Percentiles rank a stretch among this genome's conserved stretches.
Evolutionary conservation across 495 filamentous ascomycete species (phyloP).

Genomic region (Trichodelitschia bisporula): DNA sequence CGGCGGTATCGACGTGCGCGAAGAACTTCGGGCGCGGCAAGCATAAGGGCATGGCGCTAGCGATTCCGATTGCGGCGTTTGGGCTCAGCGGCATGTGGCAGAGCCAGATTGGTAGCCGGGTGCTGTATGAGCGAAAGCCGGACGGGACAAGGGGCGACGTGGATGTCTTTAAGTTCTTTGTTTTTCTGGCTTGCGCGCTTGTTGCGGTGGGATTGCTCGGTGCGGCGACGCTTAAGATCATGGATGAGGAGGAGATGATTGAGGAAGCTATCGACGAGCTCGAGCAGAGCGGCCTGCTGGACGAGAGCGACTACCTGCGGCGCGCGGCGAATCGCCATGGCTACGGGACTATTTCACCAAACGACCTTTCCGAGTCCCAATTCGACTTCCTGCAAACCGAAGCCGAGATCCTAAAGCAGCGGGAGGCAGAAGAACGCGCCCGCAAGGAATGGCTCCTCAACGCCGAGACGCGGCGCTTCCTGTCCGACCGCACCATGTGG

Average conservation of each 20-base stretch:
- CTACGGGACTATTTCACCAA: constrained; percentile 26
- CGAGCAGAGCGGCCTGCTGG: constrained; percentile 62
- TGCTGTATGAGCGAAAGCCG: constrained; percentile 39
- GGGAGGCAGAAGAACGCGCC: constrained; percentile 36
- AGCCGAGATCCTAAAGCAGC: constrained; percentile 18
- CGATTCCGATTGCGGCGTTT: constrained; percentile 74
- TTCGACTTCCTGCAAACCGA: constrained; percentile 22
- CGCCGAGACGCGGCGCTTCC: constrained; percentile 58
- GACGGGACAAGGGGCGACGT: constrained; percentile 50
- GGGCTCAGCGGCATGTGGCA: constrained; percentile 87
- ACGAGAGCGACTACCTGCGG: constrained; percentile 32
- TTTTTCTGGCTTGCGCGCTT: constrained; percentile 49
- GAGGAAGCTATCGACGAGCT: constrained; percentile 66
- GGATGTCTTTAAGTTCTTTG: constrained; percentile 65
- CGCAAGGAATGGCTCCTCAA: constrained; percentile 78
- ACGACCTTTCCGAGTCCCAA: constrained; percentile 22
- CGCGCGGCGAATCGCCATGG: constrained; percentile 11
- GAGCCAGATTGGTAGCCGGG: constrained; percentile 60
- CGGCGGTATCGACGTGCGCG: constrained; percentile 73
- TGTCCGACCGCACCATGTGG: constrained; percentile 87
- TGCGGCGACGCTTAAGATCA: constrained; percentile 41
- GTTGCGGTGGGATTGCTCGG: constrained; percentile 48
- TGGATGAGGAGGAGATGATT: constrained; percentile 47
- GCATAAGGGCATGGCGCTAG: constrained; percentile 70
- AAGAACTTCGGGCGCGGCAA: constrained; percentile 89